These are phyloP conservation scores for Boletus pseudopeckii DNA, from an alignment of 768 basidiomycete genomes.

Conservation along the genomic window DNA sequence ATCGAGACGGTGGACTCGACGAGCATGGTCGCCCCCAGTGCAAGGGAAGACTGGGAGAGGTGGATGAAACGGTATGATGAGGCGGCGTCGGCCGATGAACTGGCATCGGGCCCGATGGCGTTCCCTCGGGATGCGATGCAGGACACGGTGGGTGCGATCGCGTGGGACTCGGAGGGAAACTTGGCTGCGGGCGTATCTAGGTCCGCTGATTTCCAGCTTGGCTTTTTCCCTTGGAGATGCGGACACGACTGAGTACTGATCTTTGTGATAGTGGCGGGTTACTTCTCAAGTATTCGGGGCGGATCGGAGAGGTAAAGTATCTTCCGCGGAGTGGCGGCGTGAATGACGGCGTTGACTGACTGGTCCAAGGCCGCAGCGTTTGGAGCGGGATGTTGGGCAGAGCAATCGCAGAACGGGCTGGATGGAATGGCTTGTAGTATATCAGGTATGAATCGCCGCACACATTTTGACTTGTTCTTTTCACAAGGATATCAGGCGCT, in stretches of 20 bases:
- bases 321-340: background rate
- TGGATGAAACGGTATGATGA: constrained; percentile 51
- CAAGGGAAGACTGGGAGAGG: constrained; percentile 51
- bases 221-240: too few species aligned
- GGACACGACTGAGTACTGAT: background rate
- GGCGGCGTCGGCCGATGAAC: constrained; percentile 5
- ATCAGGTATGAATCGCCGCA: constrained; percentile 37
- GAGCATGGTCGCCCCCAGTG: constrained; percentile 48
- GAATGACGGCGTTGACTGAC: background rate
- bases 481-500: constrained; percentile 43
- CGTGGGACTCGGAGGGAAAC: constrained; percentile 41
- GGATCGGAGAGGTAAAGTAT: constrained; percentile 64
- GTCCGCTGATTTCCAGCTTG: constrained; percentile 28
- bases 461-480: background rate
- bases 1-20: constrained; percentile 39
- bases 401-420: constrained; percentile 25
- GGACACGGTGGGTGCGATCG: constrained; percentile 83
- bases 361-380: constrained; percentile 57
- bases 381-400: constrained; percentile 78
- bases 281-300: constrained; percentile 70
- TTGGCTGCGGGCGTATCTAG: constrained; percentile 77
- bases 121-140: constrained; percentile 42
- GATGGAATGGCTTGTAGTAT: constrained; percentile 64
- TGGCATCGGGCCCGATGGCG: background rate
- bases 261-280: constrained; percentile 59